phyloP scores from a whole-genome alignment of 257 asterid genomes.

The Jacaranda mimosifolia region DNA sequence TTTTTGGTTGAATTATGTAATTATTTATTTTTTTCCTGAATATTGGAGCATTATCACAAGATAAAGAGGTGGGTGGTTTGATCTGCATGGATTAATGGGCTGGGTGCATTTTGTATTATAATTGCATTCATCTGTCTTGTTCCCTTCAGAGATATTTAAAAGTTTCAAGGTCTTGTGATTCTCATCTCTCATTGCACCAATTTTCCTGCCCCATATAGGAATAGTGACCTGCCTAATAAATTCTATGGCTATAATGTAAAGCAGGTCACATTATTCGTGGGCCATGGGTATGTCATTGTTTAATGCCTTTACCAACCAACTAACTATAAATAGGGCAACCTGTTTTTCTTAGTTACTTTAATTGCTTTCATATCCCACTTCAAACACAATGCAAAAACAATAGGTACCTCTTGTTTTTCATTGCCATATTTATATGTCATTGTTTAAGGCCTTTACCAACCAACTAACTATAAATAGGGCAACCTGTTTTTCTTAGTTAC shows the following conservation, averaged over 20 bases:
- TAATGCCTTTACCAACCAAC: conserved; percentile 19
- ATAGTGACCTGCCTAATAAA: conserved; percentile 32
- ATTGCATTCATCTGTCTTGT: conserved; percentile 36
- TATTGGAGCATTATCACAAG: no score
- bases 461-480: conserved; percentile 24
- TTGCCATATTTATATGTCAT: neutral
- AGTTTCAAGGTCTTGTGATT: conserved; percentile 18
- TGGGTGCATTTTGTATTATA: conserved; percentile 16
- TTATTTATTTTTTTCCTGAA: neutral
- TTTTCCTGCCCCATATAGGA: conserved; percentile 6
- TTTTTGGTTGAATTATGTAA: conserved; percentile 5
- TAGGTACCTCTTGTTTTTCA: neutral
- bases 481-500: neutral
- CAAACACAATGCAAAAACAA: no score
- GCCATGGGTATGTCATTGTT: conserved; percentile 38
- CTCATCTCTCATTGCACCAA: conserved; percentile 31
- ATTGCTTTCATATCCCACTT: conserved; percentile 3
- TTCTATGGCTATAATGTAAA: conserved; percentile 40
- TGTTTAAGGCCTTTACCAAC: conserved; percentile 19
- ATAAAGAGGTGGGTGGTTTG: no score
- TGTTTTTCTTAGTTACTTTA: neutral
- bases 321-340: conserved; percentile 11
- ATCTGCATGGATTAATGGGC: conserved; percentile 3
- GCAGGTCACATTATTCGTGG: conserved; percentile 50
- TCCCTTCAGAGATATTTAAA: conserved; percentile 31